A percentile compares a stretch with the other conserved stretches of the same genome.
Evolutionary conservation across 2,329 filamentous ascomycete species (phyloP).

Genomic region (Dothideomycetes sp.): DNA sequence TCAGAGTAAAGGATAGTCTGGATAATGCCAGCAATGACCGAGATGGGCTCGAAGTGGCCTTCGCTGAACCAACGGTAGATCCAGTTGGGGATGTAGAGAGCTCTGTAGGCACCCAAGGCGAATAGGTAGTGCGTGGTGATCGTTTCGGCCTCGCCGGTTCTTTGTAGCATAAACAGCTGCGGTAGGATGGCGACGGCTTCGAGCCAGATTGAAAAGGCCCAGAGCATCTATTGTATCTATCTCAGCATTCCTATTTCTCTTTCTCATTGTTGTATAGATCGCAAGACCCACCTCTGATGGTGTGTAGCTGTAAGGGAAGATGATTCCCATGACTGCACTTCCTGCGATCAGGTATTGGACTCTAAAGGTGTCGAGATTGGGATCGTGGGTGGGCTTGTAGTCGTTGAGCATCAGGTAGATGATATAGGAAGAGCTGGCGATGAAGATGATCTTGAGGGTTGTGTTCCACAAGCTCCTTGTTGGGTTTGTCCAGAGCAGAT

Average conservation of each 20-base stretch:
- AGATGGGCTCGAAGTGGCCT: constrained; percentile 74
- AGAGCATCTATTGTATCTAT: constrained; percentile 52
- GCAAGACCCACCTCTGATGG: constrained; percentile 51
- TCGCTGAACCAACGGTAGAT: constrained; percentile 81
- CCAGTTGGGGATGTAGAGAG: constrained; percentile 98
- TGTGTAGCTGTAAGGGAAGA: constrained; percentile 81
- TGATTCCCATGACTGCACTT: constrained; percentile 65
- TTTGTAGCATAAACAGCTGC: constrained; percentile 95
- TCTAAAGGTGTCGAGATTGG: constrained; percentile 94
- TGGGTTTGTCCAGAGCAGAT: constrained; percentile 75
- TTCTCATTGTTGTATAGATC: too few species aligned
- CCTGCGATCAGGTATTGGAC: constrained; percentile 87
- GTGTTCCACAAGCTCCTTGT: constrained; percentile 66
- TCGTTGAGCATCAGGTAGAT: constrained; percentile 97
- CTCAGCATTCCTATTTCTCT: constrained; percentile 29
- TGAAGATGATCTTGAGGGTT: constrained; percentile 92
- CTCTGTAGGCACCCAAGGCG: constrained; percentile 81
- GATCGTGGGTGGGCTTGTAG: constrained; percentile 95
- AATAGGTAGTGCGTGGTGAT: constrained; percentile 98
- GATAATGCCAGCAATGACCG: constrained; percentile 77
- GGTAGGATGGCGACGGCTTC: constrained; percentile 94
- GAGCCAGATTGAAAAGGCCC: constrained; percentile 98
- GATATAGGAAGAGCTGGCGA: constrained; percentile 81
- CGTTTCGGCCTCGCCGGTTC: constrained; percentile 97
- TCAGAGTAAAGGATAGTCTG: constrained; percentile 96